Conservation (phyloP, 2,329 filamentous ascomycete species). For the Fusarium sp. region DNA sequence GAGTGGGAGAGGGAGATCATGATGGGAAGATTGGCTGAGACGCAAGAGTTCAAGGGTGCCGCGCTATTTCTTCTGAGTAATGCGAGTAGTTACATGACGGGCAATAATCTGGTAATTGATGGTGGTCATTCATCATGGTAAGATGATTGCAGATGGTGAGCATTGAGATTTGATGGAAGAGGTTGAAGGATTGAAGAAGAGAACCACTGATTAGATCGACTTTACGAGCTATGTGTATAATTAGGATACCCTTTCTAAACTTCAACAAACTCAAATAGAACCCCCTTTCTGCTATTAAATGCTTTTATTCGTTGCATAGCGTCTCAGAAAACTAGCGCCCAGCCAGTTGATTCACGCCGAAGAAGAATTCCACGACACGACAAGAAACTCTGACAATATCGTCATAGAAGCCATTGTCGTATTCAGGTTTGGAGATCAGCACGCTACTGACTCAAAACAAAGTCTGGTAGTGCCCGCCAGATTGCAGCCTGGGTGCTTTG, state of each 20-base stretch:
- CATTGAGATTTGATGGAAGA: not conserved
- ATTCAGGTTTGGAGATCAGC: too few species aligned
- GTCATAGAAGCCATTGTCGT: too few species aligned
- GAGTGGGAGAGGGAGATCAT: slow-evolving; percentile 90
- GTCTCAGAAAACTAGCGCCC: too few species aligned
- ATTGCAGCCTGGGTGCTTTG: too few species aligned
- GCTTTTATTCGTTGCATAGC: too few species aligned
- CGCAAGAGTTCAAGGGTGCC: slow-evolving; percentile 79
- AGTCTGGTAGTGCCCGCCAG: too few species aligned
- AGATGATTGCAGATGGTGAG: not conserved
- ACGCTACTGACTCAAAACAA: too few species aligned
- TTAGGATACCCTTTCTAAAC: not conserved
- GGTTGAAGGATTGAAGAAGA: not conserved
- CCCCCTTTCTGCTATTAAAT: too few species aligned
- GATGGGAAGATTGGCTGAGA: slow-evolving; percentile 77
- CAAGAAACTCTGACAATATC: too few species aligned
- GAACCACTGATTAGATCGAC: not conserved
- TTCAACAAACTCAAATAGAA: not conserved
- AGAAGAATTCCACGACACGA: too few species aligned
- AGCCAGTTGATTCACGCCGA: too few species aligned
- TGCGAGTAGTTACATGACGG: slow-evolving; percentile 82
- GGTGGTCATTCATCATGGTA: slow-evolving; percentile 77
- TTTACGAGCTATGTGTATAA: slow-evolving; percentile 6
- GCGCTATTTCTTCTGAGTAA: slow-evolving; percentile 81
- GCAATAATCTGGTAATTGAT: slow-evolving; percentile 78